Conservation (phyloP, 768 basidiomycete species). For the Neoboletus magnificus region DNA sequence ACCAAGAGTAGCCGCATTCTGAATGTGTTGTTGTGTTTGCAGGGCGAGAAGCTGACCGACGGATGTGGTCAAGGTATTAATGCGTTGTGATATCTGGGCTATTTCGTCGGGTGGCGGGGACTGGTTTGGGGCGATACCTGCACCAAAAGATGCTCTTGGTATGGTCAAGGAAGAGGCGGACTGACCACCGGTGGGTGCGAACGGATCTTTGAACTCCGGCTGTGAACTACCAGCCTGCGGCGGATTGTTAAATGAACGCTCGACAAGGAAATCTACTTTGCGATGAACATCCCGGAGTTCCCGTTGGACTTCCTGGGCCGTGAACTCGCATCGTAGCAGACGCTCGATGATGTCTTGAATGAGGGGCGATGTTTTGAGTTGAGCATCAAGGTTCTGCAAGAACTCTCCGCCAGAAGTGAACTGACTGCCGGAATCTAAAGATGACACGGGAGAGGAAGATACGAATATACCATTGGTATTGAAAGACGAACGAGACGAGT, state of each 20-base stretch:
- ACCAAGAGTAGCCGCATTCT: slow-evolving; percentile 38
- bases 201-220: slow-evolving; percentile 84
- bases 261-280: slow-evolving; percentile 75
- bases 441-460: slow-evolving; percentile 76
- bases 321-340: slow-evolving; percentile 65
- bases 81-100: slow-evolving; percentile 68
- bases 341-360: slow-evolving; percentile 77
- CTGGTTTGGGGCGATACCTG: slow-evolving; percentile 72
- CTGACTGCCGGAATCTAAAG: slow-evolving; percentile 70
- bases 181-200: slow-evolving; percentile 44
- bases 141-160: slow-evolving; percentile 61
- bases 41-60: slow-evolving; percentile 81
- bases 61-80: slow-evolving; percentile 77
- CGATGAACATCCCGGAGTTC: slow-evolving; percentile 71
- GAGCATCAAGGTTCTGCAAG: slow-evolving; percentile 57
- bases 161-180: slow-evolving; percentile 37
- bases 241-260: slow-evolving; percentile 48
- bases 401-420: slow-evolving; percentile 49
- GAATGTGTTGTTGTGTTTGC: slow-evolving; percentile 70
- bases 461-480: slow-evolving; percentile 44
- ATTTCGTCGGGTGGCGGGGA: slow-evolving; percentile 66
- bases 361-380: slow-evolving; percentile 71
- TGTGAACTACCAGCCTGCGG: slow-evolving; percentile 32
- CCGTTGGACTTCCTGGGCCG: slow-evolving; percentile 67
- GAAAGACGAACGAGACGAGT: slow-evolving; percentile 39